Conservation (phyloP, 208 protist species). For the Leptomonas pyrrhocoris region DNA sequence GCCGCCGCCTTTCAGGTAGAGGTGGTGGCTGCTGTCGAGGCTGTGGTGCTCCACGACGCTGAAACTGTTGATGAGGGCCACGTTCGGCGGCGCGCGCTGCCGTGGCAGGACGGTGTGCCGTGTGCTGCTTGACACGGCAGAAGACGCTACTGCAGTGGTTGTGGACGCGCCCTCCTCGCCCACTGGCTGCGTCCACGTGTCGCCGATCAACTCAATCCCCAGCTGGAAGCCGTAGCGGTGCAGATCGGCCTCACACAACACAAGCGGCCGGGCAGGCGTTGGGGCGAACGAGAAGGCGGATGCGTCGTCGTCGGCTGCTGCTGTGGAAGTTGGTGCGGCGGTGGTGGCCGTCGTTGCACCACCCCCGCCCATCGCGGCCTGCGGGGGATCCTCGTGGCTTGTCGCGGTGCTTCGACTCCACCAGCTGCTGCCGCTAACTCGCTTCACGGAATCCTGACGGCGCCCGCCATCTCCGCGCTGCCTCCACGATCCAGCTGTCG, state of each 20-base stretch:
- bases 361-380: background rate
- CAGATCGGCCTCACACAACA: conserved; percentile 78
- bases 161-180: conserved; percentile 10
- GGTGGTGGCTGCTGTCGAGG: conserved; percentile 74
- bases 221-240: conserved; percentile 72
- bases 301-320: conserved; percentile 5
- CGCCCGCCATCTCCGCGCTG: background rate
- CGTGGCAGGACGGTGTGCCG: conserved; percentile 13
- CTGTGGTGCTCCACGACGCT: conserved; percentile 86
- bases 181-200: conserved; percentile 63
- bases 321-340: background rate
- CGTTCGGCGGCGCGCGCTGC: conserved; percentile 47
- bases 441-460: background rate
- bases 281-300: conserved; percentile 24
- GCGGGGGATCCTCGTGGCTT: background rate
- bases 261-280: conserved; percentile 43
- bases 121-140: background rate
- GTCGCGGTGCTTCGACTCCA: conserved; percentile 1
- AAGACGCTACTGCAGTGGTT: background rate
- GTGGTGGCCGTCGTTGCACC: background rate
- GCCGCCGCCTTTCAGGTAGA: conserved; percentile 73
- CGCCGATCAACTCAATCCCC: conserved; percentile 85
- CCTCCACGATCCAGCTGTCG: background rate
- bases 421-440: conserved; percentile 9
- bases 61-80: conserved; percentile 86